A percentile compares a stretch with the other conserved stretches of the same genome.
phyloP scores from a whole-genome alignment of 176 grass and related monocot species.

The barley (Hordeum vulgare) region MorexV3_pseudomolecules_assembly NC_058520.1:16240478-16240977 shows the following conservation, averaged over 20 bases:
- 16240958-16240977: neutral
- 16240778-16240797: neutral
- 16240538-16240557: too few species aligned
- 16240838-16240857: neutral
- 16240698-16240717: neutral
- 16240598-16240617: too few species aligned
- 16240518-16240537: too few species aligned
- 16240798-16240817: neutral
- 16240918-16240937: neutral
- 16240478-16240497: too few species aligned
- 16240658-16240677: neutral
- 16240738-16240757: neutral
- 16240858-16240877: neutral
- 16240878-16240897: constrained; percentile 14
- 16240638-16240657: too few species aligned
- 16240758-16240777: neutral
- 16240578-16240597: too few species aligned
- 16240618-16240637: too few species aligned
- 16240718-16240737: neutral
- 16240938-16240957: neutral
- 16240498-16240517: too few species aligned
- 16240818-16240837: neutral
- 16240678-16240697: neutral
- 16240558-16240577: too few species aligned
- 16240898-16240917: neutral